phyloP scores from a whole-genome alignment of 306 rosid genomes.

The Quercus suber region DNA sequence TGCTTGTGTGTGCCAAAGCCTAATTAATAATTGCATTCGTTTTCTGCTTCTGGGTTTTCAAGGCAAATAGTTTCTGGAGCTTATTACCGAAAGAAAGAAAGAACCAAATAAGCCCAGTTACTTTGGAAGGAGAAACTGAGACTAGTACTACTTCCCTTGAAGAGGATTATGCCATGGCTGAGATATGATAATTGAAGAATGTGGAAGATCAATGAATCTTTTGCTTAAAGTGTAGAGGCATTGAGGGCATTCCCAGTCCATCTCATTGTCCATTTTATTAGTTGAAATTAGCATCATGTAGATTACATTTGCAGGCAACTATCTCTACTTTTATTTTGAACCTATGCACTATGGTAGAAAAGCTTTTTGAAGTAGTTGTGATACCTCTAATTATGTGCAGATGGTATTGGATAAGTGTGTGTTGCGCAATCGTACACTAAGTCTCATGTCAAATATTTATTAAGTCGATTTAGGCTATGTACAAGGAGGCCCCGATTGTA shows the following conservation, averaged over 20 bases:
- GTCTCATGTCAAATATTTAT: too few relatives aligned
- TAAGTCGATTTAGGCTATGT: too few relatives aligned
- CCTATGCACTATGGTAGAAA: not conserved
- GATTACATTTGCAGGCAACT: not conserved
- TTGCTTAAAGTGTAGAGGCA: not conserved
- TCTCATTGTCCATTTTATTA: not conserved
- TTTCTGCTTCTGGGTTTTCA: not conserved
- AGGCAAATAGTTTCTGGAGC: slow-evolving; percentile 37
- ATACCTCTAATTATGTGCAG: too few relatives aligned
- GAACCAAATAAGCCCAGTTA: slow-evolving; percentile 20
- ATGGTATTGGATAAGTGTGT: too few relatives aligned
- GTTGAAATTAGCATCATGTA: too few relatives aligned
- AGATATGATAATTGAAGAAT: not conserved
- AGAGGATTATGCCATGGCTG: not conserved
- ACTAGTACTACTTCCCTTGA: not conserved
- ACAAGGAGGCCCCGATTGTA: too few relatives aligned
- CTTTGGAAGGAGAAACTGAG: slow-evolving; percentile 19
- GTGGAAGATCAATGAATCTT: not conserved
- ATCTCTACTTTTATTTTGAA: not conserved
- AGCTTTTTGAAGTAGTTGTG: not conserved
- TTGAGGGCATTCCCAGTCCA: not conserved
- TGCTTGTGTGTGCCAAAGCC: not conserved
- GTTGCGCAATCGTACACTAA: too few relatives aligned
- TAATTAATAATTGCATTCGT: not conserved
- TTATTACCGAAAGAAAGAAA: slow-evolving; percentile 13